Evolutionary conservation across 371 early-diverging fungal species (phyloP), one percentile per base, ranked within the genome.

Genomic region (Sporodiniella umbellata): DNA sequence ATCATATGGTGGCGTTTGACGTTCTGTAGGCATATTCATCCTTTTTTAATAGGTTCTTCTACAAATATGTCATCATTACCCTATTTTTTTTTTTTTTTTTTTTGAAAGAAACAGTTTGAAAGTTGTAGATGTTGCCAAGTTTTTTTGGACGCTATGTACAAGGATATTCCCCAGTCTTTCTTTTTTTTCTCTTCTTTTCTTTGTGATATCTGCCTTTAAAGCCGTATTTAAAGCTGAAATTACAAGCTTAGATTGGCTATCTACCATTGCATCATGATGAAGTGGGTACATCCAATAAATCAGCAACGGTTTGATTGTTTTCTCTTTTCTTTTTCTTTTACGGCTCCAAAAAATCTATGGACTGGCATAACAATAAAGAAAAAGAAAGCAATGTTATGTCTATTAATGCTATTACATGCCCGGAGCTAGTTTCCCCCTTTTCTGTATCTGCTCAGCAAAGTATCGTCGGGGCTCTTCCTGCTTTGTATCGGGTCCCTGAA

Each of bases 321-420:
- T 33, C 11, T 35, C 11, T 42, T 35, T 40, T 46, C 7, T 30
- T 40, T 10, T 23, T 23, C 19, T 31, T 30, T 35, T 35, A 15
- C 8, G 15, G 35, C 0, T 5, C 11, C 7, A 39, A 3, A 39
- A 25, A 24, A 51, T 17, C 4, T 39, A 51, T 31, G 33, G 24
- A 46, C 15, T 12, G n/a, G 12, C 30, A 22, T 7, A 35, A 3
- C 10, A 28, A 3, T 39, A 21, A 48, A 37, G 42, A 44, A 8
- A 21, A 45, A 37, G n/a, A 11, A 33, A 51, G 33, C 23, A 58
- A 48, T 42, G 39, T 58, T n/a, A 58, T 58, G 58, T 58, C 58
- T 23, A 58, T 58, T 38, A 52, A 31, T 38, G 53, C 53, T 8
- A 48, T 58, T 43, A 58, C 53, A 14, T 58, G 48, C 30, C 49